A percentile compares a stretch with the other conserved stretches of the same genome.
phyloP scores from a whole-genome alignment of 2,329 filamentous ascomycete genomes.

The Pseudonectria foliicola region DNA sequence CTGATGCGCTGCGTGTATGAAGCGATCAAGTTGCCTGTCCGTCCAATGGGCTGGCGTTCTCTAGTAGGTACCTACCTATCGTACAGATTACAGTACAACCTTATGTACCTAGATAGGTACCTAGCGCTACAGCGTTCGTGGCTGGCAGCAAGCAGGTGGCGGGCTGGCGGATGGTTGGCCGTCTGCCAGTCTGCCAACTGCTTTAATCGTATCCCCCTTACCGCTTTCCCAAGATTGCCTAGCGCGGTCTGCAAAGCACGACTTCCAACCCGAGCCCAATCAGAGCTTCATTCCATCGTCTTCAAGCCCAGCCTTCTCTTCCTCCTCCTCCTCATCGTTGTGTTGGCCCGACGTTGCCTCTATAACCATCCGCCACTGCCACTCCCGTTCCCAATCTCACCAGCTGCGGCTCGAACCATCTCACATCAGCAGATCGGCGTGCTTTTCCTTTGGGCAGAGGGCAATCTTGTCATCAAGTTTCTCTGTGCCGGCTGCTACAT shows the following conservation, averaged over 20 bases:
- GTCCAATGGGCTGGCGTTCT: too few relatives aligned
- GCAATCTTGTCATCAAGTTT: too few relatives aligned
- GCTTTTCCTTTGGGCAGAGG: background rate
- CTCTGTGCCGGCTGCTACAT: too few relatives aligned
- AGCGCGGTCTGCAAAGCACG: conserved; percentile 7
- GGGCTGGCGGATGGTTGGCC: background rate
- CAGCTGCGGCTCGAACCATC: background rate
- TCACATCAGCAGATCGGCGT: conserved; percentile 1
- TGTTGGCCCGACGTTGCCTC: conserved; percentile 2
- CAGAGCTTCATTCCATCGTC: conserved; percentile 16
- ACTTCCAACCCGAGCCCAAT: conserved; percentile 16
- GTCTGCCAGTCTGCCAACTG: conserved; percentile 11
- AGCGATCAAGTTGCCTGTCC: too few relatives aligned
- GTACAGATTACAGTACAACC: too few relatives aligned
- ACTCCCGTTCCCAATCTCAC: conserved; percentile 6
- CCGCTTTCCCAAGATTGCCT: conserved; percentile 18
- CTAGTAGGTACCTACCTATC: too few relatives aligned
- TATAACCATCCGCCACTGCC: conserved; percentile 1
- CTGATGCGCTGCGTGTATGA: too few relatives aligned
- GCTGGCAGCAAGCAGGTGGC: too few relatives aligned
- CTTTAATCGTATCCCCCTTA: conserved; percentile 7
- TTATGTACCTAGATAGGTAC: too few relatives aligned
- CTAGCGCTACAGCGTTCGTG: too few relatives aligned
- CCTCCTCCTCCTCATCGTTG: conserved; percentile 7
- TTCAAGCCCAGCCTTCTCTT: conserved; percentile 14